Evolutionary conservation across 352 stramenopile genomes (phyloP), one percentile per base, ranked within the genome.

Genomic region (Phytophthora parvispora): DNA sequence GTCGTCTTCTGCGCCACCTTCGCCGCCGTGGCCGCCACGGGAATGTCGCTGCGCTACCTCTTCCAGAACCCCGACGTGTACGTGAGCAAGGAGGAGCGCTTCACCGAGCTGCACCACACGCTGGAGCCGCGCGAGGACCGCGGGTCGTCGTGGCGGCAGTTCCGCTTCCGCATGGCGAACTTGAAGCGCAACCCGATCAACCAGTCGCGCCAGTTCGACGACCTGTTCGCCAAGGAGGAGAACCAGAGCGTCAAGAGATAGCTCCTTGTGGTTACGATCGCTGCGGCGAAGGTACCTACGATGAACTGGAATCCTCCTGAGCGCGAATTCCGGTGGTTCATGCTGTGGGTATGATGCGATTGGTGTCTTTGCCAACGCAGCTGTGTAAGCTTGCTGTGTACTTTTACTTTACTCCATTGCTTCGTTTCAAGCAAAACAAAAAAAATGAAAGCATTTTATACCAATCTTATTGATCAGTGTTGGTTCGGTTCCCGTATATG

Each of bases 181-280:
- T 67, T 89, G 31, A 53, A 80, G 61, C 78, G 81, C 69, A 91
- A 91, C 72, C 80, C 78, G 45, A 91, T 91, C 70, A 91, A 91
- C 77, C 81, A 91, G 78, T 91, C 81, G n/a, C 78, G 73, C 28
- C 77, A 85, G 61, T 89, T 86, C 67, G 81, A 91, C 67, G 60
- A 79, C 15, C 59, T 89, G 12, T 89, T 85, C 62, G 75, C 74
- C 34, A 86, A 85, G 60, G 54, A 77, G 6, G 77, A 88, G 67
- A 91, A 91, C 78, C 45, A 89, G 78, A 29, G 29, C 32, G 64
- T 88, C 58, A 77, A 81, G 62, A 82, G 81, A 85, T 45, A 45
- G 38, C n/a, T n/a, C n/a, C n/a, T n/a, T n/a, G n/a, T n/a, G n/a
- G n/a, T n/a, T n/a, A n/a, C n/a, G n/a, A n/a, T n/a, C n/a, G n/a